Evolutionary conservation across 2,329 filamentous ascomycete genomes (phyloP).

Genomic region (Botrytis tulipae): DNA sequence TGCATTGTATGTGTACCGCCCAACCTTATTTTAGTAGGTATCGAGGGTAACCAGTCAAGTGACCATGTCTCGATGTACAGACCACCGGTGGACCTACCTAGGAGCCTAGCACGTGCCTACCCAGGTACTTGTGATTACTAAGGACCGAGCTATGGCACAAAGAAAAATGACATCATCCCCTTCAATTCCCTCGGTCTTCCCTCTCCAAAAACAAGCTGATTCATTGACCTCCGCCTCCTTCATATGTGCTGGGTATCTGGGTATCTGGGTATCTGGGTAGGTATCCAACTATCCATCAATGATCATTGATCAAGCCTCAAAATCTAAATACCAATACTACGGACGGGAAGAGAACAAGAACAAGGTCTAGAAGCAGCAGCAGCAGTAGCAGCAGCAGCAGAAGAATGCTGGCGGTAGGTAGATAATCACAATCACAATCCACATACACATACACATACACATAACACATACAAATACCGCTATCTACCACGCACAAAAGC

Average conservation of each 20-base stretch:
- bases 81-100: neutral
- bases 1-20: neutral
- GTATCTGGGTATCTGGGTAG: no score
- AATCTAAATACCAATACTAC: neutral
- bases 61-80: neutral
- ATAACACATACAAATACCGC: neutral
- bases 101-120: neutral
- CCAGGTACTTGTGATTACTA: neutral
- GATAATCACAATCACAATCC: neutral
- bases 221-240: neutral
- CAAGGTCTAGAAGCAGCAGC: neutral
- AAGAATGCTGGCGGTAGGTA: neutral
- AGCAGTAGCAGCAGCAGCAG: neutral
- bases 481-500: constrained; percentile 1
- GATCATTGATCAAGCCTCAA: neutral
- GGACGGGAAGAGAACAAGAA: neutral
- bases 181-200: neutral
- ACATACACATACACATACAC: no score
- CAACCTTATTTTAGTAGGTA: neutral
- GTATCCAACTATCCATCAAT: neutral
- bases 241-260: neutral
- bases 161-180: constrained; percentile 4
- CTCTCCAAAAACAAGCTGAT: neutral
- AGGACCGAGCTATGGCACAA: neutral
- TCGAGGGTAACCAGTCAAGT: no score